Evolutionary conservation across 176 grass and related monocot genomes (phyloP), one percentile per base, ranked within the genome.

Genomic region (Oryza officinalis): DNA sequence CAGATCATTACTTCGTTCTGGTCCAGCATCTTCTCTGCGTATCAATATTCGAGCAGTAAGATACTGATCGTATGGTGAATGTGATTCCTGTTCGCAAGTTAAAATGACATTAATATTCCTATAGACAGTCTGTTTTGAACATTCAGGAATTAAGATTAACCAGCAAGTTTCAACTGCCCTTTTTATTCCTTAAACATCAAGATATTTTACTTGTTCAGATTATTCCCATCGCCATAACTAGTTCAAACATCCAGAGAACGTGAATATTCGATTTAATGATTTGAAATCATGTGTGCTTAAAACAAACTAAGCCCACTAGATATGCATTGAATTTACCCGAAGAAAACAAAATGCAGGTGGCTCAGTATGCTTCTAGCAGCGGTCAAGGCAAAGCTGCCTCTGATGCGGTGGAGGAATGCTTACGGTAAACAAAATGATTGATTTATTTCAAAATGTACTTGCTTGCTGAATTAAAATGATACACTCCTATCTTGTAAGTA

Each of bases 21-120:
- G 92, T 20, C 95, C 95, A 46, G 92, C 86, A 49, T 91, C 86
- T 74, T 93, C 95, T 79, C 79, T 97, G 6, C 86, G 95, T 4
- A 30, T 94, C 67, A 97, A 94, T 82, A 97, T 97, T 71, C 90
- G 95, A 47, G 95, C 95, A 59, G 95, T 97, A 92, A 86, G 92
- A 88, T 49, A 32, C 25, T 69, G 25, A 30, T 64, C 40, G 18
- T 54, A 54, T 38, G 28, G 11, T 28, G 4, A 75, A 41, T 73
- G 11, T 50, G 37, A 9, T 7, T 66, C 8, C 10, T n/a, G 38
- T 61, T 46, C 41, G 35, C 27, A 78, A 26, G 47, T 66, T 33
- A 22, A 6, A 44, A 45, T n/a, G 6, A 4, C 20, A 35, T 47
- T 10, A 26, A 72, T 52, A 8, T 43, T 78, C 27, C 46, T 80